Base-by-base conservation (phyloP, 306 rosid genomes). In the Oxytropis ochrocephala region DNA sequence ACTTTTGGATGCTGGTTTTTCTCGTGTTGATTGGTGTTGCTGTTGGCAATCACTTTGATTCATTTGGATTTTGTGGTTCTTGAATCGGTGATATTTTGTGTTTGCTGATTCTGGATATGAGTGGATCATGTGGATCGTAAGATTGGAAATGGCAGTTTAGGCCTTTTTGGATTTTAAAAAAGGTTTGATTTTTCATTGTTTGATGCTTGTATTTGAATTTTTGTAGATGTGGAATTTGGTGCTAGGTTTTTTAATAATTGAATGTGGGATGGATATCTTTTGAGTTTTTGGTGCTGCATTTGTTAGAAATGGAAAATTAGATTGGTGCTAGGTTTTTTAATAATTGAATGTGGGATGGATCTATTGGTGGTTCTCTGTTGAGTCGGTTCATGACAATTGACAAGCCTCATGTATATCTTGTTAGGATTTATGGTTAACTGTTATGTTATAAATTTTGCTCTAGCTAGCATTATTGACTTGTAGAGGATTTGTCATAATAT, bases 51-150 rank as follows among this genome's bases (percentile, higher is more conserved):
- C 67, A 61, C 57, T 41, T 48, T 44, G 33, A 6, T 62, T 66
- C 6, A 47, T 32, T 11, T 44, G 6, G 21, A 4, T 49, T 32
- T 69, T 69, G 11, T 60, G 47, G 12, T 5, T 36, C 4, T 48
- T 67, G 14, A 12, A 61, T 60, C 14, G 55, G 50, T 27, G 48
- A 7, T 38, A 12, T 72, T 67, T 11, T 33, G 57, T 12, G 12
- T 35, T 1, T 42, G 4, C 13, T 42, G 65, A 57, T 49, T 49
- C 4, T 51, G 38, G 24, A 6, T 43, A 32, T 16, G 11, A 5
- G 7, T 59, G 3, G 59, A 52, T n/a, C n/a, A n/a, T 33, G 27
- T 19, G 69, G 67, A 77, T 81, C 69, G 16, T 72, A 11, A 21
- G 55, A 18, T 43, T 12, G 38, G 58, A 3, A 9, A 6, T 60